These are phyloP conservation scores for Manihot esculenta DNA, from an alignment of 441 rosid genomes.

Conservation along the genomic window DNA sequence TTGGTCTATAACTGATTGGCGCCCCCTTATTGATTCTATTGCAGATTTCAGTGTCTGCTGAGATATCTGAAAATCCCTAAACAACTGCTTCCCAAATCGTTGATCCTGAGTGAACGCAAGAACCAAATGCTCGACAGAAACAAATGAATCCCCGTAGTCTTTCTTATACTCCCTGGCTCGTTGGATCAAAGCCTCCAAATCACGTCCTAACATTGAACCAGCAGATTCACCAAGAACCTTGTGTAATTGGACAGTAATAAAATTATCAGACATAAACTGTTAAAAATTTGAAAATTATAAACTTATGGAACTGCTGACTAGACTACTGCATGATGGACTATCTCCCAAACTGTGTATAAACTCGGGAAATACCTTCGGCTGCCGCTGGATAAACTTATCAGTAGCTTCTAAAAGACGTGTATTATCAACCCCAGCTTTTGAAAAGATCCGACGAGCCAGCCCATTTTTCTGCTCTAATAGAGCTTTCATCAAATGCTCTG, in stretches of 20 bases:
- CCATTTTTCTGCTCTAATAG: conserved; percentile 98
- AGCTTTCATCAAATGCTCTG: conserved; percentile 95
- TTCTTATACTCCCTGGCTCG: conserved; percentile 88
- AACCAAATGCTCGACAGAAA: conserved; percentile 97
- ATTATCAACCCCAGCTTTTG: conserved; percentile 84
- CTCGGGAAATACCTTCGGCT: conserved; percentile 68
- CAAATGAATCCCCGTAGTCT: conserved; percentile 85
- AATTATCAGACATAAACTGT: not conserved
- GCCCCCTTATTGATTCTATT: conserved; percentile 88
- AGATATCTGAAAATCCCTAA: conserved; percentile 80
- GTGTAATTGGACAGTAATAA: not conserved
- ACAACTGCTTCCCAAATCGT: conserved; percentile 90
- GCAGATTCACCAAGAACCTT: conserved; percentile 89
- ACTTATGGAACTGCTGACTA: too few relatives aligned
- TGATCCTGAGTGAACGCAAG: conserved; percentile 77
- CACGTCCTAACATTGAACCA: conserved; percentile 97
- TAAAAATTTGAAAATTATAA: not conserved
- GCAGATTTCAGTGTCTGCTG: conserved; percentile 70
- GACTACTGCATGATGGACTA: not conserved
- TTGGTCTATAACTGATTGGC: conserved; percentile 96
- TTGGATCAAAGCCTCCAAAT: conserved; percentile 80
- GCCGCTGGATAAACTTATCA: conserved; percentile 85
- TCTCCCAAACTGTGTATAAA: not conserved
- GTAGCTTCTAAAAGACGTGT: conserved; percentile 90
- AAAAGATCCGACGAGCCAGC: conserved; percentile 89